Evolutionary conservation across 352 stramenopile genomes (phyloP).

Genomic region (Phytopythium kandeliae): DNA sequence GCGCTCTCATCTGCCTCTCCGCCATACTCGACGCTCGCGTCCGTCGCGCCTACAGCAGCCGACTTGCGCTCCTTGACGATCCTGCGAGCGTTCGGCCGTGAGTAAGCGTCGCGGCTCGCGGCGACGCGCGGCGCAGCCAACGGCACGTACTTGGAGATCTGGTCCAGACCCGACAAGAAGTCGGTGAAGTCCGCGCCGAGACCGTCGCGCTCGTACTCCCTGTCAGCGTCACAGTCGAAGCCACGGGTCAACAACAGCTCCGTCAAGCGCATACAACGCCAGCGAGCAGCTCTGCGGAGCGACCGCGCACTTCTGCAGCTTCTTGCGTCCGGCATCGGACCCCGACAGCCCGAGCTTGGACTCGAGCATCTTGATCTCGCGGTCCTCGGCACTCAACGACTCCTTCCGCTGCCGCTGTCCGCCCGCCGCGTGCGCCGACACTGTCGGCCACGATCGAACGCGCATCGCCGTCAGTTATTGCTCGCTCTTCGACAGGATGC

Average conservation of each 20-base stretch:
- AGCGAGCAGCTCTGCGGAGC: not conserved
- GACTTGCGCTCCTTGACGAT: slow-evolving; percentile 54
- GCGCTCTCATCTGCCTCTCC: slow-evolving; percentile 18
- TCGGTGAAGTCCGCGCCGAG: slow-evolving; percentile 78
- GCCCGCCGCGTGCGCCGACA: not conserved
- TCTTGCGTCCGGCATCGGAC: slow-evolving; percentile 41
- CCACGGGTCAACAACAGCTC: slow-evolving; percentile 3
- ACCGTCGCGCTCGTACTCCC: slow-evolving; percentile 75
- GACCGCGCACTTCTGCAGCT: slow-evolving; percentile 54
- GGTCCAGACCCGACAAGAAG: slow-evolving; percentile 65
- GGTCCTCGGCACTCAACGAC: slow-evolving; percentile 36
- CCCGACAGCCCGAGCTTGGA: slow-evolving; percentile 47
- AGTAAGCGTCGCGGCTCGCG: no score
- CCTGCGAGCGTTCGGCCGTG: slow-evolving; percentile 16
- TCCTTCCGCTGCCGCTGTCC: slow-evolving; percentile 12
- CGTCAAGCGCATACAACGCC: no score
- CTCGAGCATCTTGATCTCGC: slow-evolving; percentile 72
- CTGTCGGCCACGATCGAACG: not conserved
- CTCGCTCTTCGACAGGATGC: not conserved
- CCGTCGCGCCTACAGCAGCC: slow-evolving; percentile 7
- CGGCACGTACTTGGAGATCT: slow-evolving; percentile 54
- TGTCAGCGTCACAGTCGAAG: slow-evolving; percentile 15
- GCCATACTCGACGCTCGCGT: slow-evolving; percentile 19
- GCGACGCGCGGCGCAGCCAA: slow-evolving; percentile 1
- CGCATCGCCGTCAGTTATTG: not conserved